Conservation (phyloP, 768 basidiomycete species). For the Hygrophorus pudorinus region DNA sequence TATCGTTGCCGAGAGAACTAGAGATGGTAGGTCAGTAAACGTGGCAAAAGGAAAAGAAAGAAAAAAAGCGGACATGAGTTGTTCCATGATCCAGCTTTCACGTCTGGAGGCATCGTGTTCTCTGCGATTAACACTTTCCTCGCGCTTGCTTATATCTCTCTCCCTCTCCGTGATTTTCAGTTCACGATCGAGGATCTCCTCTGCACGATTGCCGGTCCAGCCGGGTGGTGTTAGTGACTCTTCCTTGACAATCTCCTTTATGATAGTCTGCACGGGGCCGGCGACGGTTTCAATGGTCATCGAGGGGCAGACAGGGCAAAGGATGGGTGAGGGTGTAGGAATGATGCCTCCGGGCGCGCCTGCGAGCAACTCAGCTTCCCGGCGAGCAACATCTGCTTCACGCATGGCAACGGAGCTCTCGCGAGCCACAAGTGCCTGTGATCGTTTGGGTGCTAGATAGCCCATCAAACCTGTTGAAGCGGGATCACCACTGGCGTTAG, state of each 20-base stretch:
- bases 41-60: background rate
- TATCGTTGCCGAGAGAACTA: constrained; percentile 63
- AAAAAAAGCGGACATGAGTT: constrained; percentile 57
- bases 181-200: constrained; percentile 78
- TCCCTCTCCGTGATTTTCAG: constrained; percentile 79
- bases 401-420: constrained; percentile 74
- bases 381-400: constrained; percentile 82
- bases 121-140: constrained; percentile 75
- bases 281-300: constrained; percentile 47
- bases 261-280: constrained; percentile 62
- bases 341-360: constrained; percentile 79
- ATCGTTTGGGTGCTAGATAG: constrained; percentile 73
- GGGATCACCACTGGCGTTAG: constrained; percentile 25
- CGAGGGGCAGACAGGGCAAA: constrained; percentile 34
- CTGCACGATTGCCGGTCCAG: constrained; percentile 70
- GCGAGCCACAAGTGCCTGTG: constrained; percentile 68
- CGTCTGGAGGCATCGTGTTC: constrained; percentile 84
- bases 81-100: constrained; percentile 89
- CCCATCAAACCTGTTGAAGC: constrained; percentile 51
- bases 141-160: constrained; percentile 77
- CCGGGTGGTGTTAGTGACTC: constrained; percentile 68
- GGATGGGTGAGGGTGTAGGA: constrained; percentile 37
- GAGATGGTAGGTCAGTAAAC: constrained; percentile 4
- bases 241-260: constrained; percentile 83
- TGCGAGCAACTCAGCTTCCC: constrained; percentile 76